Conservation (phyloP, 75 land plant species). For the Pinus taeda region DNA sequence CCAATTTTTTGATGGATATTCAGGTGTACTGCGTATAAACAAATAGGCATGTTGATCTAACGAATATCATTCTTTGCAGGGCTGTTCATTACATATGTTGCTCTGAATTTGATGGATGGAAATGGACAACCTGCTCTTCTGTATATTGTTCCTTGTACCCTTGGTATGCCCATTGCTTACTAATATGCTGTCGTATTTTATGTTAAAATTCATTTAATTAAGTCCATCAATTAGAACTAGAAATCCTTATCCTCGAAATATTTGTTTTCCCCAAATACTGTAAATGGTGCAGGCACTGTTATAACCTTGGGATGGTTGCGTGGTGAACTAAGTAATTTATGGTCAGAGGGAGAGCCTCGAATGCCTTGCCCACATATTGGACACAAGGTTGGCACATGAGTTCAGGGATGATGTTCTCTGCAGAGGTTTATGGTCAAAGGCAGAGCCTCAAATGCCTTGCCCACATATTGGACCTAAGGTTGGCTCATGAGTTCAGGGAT, state of each 20-base stretch:
- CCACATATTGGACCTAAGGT: slow-evolving; percentile 29
- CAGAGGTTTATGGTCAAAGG: slow-evolving; percentile 58
- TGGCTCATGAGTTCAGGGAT: not conserved
- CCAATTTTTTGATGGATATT: not conserved
- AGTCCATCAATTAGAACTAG: not conserved
- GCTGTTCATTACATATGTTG: slow-evolving; percentile 84
- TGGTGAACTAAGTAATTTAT: slow-evolving; percentile 63
- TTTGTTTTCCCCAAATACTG: not conserved
- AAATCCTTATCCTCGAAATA: not conserved
- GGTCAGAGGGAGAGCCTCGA: slow-evolving; percentile 73
- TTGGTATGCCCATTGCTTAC: slow-evolving; percentile 52
- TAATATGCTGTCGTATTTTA: not conserved
- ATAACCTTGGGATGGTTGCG: slow-evolving; percentile 63
- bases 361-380: slow-evolving; percentile 49
- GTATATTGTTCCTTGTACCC: slow-evolving; percentile 93
- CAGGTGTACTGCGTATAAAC: not conserved
- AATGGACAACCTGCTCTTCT: slow-evolving; percentile 97
- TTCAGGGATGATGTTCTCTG: not conserved
- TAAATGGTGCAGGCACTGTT: slow-evolving; percentile 53
- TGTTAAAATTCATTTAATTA: not conserved
- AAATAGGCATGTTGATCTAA: not conserved
- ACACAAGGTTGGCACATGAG: not conserved
- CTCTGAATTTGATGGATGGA: slow-evolving; percentile 95
- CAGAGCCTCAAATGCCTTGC: slow-evolving; percentile 59
- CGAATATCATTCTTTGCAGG: slow-evolving; percentile 40